phyloP scores from a whole-genome alignment of 306 rosid species.

The Vigna hirtella region DNA sequence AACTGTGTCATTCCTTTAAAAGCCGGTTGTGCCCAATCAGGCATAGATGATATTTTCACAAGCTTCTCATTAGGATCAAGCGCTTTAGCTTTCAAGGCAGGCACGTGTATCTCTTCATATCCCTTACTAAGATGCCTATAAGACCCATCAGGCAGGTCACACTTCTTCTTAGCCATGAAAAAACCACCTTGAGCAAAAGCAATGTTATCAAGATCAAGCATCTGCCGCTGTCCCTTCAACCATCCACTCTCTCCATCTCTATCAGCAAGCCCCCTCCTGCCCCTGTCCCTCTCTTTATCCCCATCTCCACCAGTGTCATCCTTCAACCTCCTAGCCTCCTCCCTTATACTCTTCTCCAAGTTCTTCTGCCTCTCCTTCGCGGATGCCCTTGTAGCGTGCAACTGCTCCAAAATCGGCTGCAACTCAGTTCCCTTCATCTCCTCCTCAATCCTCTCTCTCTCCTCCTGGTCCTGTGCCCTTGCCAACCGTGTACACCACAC shows the following conservation, averaged over 20 bases:
- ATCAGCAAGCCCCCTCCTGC: constrained; percentile 71
- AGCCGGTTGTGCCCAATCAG: constrained; percentile 95
- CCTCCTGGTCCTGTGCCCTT: constrained; percentile 83
- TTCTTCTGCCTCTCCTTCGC: constrained; percentile 94
- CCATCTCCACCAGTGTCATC: constrained; percentile 80
- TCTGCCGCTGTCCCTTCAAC: constrained; percentile 77
- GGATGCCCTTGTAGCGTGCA: constrained; percentile 85
- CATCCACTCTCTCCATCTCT: constrained; percentile 84
- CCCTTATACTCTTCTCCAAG: constrained; percentile 90
- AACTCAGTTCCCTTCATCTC: constrained; percentile 80
- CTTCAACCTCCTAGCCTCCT: constrained; percentile 89
- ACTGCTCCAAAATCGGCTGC: constrained; percentile 89
- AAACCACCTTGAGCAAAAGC: constrained; percentile 76
- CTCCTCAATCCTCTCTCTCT: constrained; percentile 85
- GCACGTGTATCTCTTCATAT: constrained; percentile 92
- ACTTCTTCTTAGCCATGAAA: constrained; percentile 74
- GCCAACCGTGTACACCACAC: constrained; percentile 95
- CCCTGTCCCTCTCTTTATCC: constrained; percentile 71
- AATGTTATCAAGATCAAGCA: constrained; percentile 88
- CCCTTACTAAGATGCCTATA: constrained; percentile 79
- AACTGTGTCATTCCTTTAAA: constrained; percentile 90
- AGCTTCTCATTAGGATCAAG: constrained; percentile 74
- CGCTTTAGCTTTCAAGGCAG: constrained; percentile 77
- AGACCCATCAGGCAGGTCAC: constrained; percentile 83
- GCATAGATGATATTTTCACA: constrained; percentile 78